A percentile compares a stretch with the other conserved stretches of the same genome.
Evolutionary conservation across 108 stramenopile genomes (phyloP).

Genomic region (Nannochloropsis gaditana): DNA sequence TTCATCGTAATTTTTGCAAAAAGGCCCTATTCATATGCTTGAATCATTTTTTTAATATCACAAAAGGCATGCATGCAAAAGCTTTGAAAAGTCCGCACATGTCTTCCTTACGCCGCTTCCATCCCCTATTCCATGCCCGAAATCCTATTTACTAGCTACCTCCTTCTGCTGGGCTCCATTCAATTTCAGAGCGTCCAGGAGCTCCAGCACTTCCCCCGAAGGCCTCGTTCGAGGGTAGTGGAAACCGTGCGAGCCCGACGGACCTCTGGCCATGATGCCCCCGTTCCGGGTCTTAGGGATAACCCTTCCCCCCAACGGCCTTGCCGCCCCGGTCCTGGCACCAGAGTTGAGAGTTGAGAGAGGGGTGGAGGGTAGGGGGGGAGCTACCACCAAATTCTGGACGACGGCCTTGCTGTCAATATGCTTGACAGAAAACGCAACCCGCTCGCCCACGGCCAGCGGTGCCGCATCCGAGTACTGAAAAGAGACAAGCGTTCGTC

Average conservation of each 20-base stretch:
- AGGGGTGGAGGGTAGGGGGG: neutral
- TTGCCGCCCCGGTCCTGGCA: no score
- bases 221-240: neutral
- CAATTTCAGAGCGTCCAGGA: neutral
- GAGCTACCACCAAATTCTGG: neutral
- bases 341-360: neutral
- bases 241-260: neutral
- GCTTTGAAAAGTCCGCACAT: no score
- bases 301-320: no score
- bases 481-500: conserved; percentile 5
- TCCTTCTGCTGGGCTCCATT: neutral
- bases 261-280: neutral
- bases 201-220: neutral
- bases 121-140: no score
- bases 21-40: no score
- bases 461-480: neutral
- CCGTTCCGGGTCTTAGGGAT: neutral
- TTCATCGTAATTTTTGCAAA: no score
- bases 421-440: neutral
- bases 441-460: neutral
- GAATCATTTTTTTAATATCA: no score
- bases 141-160: neutral
- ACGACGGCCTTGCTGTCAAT: neutral
- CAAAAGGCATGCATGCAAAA: no score
- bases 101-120: no score